Evolutionary conservation across 768 basidiomycete species (phyloP), one percentile per base, ranked within the genome.

Genomic region (Hypholoma fasciculare): DNA sequence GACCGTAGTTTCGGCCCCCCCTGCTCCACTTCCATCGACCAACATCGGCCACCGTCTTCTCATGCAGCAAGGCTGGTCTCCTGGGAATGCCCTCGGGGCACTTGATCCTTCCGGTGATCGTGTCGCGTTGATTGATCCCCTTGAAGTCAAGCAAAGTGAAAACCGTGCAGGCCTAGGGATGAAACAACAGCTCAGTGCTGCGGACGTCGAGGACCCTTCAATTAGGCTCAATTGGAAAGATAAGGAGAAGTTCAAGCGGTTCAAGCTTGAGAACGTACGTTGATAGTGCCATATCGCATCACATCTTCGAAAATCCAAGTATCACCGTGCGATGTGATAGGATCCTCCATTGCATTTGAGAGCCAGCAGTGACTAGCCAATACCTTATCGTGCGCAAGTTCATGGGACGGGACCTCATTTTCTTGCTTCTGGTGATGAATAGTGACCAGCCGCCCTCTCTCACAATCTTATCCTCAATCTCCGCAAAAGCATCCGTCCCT

Each of bases 1-100:
- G 51, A 20, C 58, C n/a, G 49, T 62, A 37, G 67, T 69, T 1
- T 81, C 79, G 38, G 72, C 76, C 44, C 74, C 80, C 13, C 74
- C 85, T 17, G 63, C 70, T 6, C 84, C 88, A 0, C 65, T 92
- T 19, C 67, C 82, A 2, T 65, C 78, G 2, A 74, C 77, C 16
- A 92, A 90, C 64, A 73, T 92, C 53, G 92, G 90, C 0, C 84
- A 89, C 64, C 78, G 76, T 38, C 73, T 93, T 30, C 75, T 92
- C 0, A 74, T 85, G 69, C 88, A 86, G 67, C 89, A 89, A 69
- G 90, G 90, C 1, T 93, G 91, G 92, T 74, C 77, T 16, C 90
- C 88, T 8, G 91, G 90, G 1, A 77, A 78, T 20, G 74, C 80
- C 3, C 77, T 89, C 16, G 85, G 85, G 2, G 59, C 66, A 13